Evolutionary conservation across 2,329 filamentous ascomycete genomes (phyloP), one percentile per base, ranked within the genome.

Genomic region (Mycosphaerella sp.): DNA sequence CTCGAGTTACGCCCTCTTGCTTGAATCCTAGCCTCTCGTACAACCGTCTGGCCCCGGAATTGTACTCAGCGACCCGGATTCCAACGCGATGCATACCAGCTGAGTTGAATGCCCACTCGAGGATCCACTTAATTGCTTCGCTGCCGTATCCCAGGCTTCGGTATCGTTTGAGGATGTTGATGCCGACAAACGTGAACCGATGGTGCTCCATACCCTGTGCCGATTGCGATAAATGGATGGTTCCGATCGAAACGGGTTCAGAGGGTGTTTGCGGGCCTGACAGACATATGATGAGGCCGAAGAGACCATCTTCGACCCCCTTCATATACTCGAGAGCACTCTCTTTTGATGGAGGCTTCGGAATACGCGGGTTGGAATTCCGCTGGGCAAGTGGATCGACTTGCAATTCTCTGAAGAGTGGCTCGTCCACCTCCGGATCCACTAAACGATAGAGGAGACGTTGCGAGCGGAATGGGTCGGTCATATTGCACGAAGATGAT

Each of bases 11-110:
- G 0, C 75, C 74, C 53, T 79, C 75, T 2, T 63, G 55, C 44
- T 66, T 67, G 54, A 79, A 78, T 0, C 76, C 75, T 10, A 78
- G 50, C 39, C 65, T 66, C 57, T 71, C 62, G 56, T 78, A 78
- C 58, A 78, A 47, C 14, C 68, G 62, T 13, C 65, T 44, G 0
- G 73, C 75, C 0, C 73, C 68, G 21, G 64, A 60, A 43, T 78
- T 79, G 47, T 68, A 78, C 17, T 61, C 68, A 30, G 72, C 68
- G 0, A 70, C 69, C 8, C 62, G 54, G 9, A 79, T 67, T 3
- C 58, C 61, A 13, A 79, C 70, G 6, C 71, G 62, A 54, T 78
- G 75, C 61, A 75, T 56, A 0, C 71, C 72, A 0, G 68, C 73
- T 10, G 64, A 64, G 7, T 62, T 56, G 49, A 79, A 79, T 0